Conservation (phyloP, 163 green algal genomes). For the Trebouxiophyceae sp. region DNA sequence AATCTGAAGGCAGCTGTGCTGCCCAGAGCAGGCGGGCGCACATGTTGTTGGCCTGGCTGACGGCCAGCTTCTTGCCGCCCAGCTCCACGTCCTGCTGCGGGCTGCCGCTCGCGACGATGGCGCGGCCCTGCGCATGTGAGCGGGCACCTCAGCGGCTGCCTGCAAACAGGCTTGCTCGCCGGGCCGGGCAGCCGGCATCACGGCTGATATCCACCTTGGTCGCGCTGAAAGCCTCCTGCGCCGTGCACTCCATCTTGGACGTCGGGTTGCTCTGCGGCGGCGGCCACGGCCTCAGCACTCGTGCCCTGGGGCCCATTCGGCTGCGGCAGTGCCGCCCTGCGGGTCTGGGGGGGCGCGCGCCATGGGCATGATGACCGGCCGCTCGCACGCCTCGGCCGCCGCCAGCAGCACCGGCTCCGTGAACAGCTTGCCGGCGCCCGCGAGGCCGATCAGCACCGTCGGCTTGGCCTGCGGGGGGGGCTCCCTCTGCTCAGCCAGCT, state of each 20-base stretch:
- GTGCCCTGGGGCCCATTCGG: no score
- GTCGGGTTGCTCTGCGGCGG: neutral
- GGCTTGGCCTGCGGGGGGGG: neutral
- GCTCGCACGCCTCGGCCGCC: slow-evolving; percentile 55
- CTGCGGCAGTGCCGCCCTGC: no score
- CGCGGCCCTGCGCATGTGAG: slow-evolving; percentile 10
- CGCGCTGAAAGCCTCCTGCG: neutral
- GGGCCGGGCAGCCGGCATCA: no score
- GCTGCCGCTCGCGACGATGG: slow-evolving; percentile 56
- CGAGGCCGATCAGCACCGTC: slow-evolving; percentile 35
- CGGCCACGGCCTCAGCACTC: no score
- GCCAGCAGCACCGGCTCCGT: slow-evolving; percentile 58
- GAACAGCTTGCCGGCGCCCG: slow-evolving; percentile 75
- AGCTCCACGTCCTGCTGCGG: slow-evolving; percentile 11
- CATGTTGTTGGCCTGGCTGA: slow-evolving; percentile 71
- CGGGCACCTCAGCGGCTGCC: no score
- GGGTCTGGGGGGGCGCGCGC: no score
- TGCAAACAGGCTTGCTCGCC: no score
- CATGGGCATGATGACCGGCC: slow-evolving; percentile 64
- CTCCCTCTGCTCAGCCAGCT: no score
- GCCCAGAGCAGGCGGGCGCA: no score
- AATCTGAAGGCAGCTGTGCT: no score
- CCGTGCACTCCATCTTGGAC: neutral
- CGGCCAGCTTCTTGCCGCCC: slow-evolving; percentile 27
- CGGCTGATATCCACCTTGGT: neutral